Base-by-base conservation (phyloP, 768 basidiomycete genomes). In the Lactarius evosmus region DNA sequence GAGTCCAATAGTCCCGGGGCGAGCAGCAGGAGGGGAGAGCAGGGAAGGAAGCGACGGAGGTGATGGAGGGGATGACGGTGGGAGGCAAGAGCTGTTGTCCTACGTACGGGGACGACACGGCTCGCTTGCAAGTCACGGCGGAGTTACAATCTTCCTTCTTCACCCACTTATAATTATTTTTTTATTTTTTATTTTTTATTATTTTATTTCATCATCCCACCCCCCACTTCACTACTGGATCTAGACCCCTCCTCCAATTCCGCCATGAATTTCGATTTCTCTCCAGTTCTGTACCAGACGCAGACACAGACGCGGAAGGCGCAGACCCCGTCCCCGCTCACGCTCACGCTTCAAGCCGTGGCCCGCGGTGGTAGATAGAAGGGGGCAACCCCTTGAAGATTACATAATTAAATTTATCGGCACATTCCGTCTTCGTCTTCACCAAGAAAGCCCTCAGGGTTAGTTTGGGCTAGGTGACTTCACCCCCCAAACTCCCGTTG, bases 81-180 rank as follows among this genome's bases (percentile, higher is more conserved):
- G 67, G 67, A 68, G 67, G 67, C 55, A 68, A 67, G 62, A 67
- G 65, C 66, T 65, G 61, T 61, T 67, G 67, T 62, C 66, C 59
- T 46, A 46, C 44, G 56, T 61, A 57, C 41, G 56, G 58, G 64
- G 59, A 57, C 61, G 66, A 63, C 67, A 68, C 67, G 60, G 56
- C 65, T 49, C 65, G 54, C 60, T 53, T 29, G 60, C 53, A 60
- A 34, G 58, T 58, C 58, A 46, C 40, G 11, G 56, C 67, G 67
- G 67, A 68, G 67, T 67, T 68, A 44, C 40, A 68, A 68, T 60
- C 53, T 25, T 38, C 30, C 51, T 52, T 52, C 30, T 30, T 30
- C 29, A 52, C 51, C 16, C 51, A 52, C 51, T 30, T 46, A 46
- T 66, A 34, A 25, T 59, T 56, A 46, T 36, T 34, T 14, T 27